A percentile compares a stretch with the other conserved stretches of the same genome.
Conservation (phyloP, 495 filamentous ascomycete species). For the Podospora appendiculata region DNA sequence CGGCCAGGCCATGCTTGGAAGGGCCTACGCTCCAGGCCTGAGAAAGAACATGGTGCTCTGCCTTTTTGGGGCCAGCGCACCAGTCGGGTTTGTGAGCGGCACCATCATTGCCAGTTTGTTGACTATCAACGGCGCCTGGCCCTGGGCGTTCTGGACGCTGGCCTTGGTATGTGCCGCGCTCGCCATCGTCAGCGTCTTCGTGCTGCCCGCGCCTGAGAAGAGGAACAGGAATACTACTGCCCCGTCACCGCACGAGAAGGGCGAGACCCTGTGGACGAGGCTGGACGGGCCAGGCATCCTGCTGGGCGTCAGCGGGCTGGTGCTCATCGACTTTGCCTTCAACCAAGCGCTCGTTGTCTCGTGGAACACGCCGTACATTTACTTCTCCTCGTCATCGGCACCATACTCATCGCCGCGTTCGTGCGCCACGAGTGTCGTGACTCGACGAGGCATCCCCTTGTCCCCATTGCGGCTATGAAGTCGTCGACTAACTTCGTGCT, state of each 20-base stretch:
- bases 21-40: conserved; percentile 41
- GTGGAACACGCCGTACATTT: conserved; percentile 47
- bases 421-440: conserved; percentile 35
- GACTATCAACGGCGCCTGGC: conserved; percentile 50
- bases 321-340: conserved; percentile 52
- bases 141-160: conserved; percentile 55
- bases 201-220: conserved; percentile 38
- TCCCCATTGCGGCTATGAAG: conserved; percentile 44
- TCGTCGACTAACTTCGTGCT: conserved; percentile 46
- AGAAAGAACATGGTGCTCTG: conserved; percentile 54
- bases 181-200: conserved; percentile 29
- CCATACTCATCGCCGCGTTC: conserved; percentile 45
- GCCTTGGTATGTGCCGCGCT: conserved; percentile 38
- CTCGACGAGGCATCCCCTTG: conserved; percentile 36
- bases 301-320: conserved; percentile 44
- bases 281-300: conserved; percentile 45
- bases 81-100: conserved; percentile 46
- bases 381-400: conserved; percentile 45
- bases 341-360: conserved; percentile 53
- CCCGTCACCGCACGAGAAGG: not conserved
- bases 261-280: conserved; percentile 15
- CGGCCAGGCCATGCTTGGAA: conserved; percentile 51
- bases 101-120: conserved; percentile 43
- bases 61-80: conserved; percentile 55
- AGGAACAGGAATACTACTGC: not conserved